Conservation (phyloP, 352 stramenopile species). For the Phytophthora macrochlamydospora region DNA sequence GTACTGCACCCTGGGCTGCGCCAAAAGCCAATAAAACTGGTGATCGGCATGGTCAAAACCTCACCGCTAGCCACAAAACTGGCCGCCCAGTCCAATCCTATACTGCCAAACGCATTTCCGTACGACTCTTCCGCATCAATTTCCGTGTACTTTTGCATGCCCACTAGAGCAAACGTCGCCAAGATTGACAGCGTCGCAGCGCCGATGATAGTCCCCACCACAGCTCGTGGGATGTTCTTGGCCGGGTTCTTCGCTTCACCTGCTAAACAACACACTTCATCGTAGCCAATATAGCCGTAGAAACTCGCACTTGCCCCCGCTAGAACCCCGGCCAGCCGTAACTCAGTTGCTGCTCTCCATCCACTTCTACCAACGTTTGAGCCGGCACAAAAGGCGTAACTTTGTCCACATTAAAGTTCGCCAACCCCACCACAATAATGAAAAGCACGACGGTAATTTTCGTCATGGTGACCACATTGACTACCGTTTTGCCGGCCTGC, state of each 20-base stretch:
- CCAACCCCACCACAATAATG: constrained; percentile 91
- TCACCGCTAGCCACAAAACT: constrained; percentile 91
- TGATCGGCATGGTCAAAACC: constrained; percentile 94
- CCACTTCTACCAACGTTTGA: constrained; percentile 18
- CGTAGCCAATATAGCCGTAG: constrained; percentile 97
- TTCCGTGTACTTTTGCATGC: constrained; percentile 89
- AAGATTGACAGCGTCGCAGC: constrained; percentile 84
- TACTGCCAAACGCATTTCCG: constrained; percentile 73
- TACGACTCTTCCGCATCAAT: constrained; percentile 80
- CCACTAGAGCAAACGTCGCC: constrained; percentile 91
- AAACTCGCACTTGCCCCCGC: constrained; percentile 93
- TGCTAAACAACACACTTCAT: constrained; percentile 96
- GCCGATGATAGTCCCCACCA: constrained; percentile 90
- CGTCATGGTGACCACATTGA: constrained; percentile 91
- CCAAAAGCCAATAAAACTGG: constrained; percentile 96
- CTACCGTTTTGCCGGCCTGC: constrained; percentile 86
- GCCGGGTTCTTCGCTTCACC: constrained; percentile 88
- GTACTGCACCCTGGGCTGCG: constrained; percentile 91
- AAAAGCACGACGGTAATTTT: constrained; percentile 92
- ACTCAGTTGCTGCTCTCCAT: constrained; percentile 37
- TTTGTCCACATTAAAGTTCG: constrained; percentile 83
- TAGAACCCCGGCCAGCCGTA: constrained; percentile 84
- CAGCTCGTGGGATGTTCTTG: constrained; percentile 86
- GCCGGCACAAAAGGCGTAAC: constrained; percentile 86
- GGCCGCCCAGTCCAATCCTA: constrained; percentile 69